phyloP scores from a whole-genome alignment of 345 rosid species.

The Bretschneidera sinensis region DNA sequence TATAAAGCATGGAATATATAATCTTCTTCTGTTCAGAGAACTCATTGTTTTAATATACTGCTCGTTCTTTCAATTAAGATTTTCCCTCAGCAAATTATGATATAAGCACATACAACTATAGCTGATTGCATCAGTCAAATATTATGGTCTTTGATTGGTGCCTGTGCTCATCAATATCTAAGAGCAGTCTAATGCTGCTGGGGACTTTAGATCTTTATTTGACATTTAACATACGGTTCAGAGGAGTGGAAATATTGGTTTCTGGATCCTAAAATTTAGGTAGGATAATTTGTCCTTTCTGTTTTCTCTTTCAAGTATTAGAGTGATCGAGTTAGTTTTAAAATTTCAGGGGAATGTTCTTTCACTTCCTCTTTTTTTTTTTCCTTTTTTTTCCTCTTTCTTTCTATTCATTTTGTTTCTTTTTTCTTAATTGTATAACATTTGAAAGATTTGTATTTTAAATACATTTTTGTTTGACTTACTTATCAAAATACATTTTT shows the following conservation, averaged over 20 bases:
- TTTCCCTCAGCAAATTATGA: not conserved
- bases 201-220: not conserved
- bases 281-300: too few species aligned
- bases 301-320: too few species aligned
- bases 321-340: too few species aligned
- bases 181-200: not conserved
- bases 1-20: not conserved
- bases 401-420: too few species aligned
- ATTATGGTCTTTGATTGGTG: not conserved
- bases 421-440: conserved; percentile 2
- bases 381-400: not conserved
- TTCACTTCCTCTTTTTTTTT: not conserved
- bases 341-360: too few species aligned
- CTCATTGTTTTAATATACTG: not conserved
- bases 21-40: not conserved
- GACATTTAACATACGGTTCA: not conserved
- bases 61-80: not conserved
- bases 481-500: too few species aligned
- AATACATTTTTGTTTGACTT: not conserved
- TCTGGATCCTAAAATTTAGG: too few species aligned
- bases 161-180: not conserved
- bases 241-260: too few species aligned
- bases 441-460: conserved; percentile 2
- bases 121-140: not conserved
- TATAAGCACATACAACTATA: not conserved